Conservation (phyloP, 2,329 filamentous ascomycete species). For the Capronia epimyces region DNA sequence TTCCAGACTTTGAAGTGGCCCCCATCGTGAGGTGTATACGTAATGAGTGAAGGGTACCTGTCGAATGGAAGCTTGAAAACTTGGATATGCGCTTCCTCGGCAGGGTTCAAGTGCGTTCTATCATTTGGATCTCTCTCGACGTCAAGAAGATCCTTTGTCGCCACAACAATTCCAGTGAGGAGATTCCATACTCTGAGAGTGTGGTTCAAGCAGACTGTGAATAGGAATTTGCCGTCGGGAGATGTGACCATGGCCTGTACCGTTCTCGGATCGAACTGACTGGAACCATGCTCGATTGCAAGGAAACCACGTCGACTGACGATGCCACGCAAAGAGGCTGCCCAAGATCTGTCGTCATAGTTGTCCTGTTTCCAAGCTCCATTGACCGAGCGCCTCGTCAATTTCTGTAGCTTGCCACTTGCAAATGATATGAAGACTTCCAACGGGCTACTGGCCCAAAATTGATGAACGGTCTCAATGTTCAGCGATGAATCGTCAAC, state of each 20-base stretch:
- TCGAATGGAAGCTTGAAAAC: conserved; percentile 50
- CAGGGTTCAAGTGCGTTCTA: conserved; percentile 70
- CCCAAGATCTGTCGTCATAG: conserved; percentile 47
- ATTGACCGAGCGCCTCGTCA: conserved; percentile 57
- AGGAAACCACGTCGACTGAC: conserved; percentile 43
- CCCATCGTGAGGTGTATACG: conserved; percentile 79
- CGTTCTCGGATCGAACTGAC: conserved; percentile 40
- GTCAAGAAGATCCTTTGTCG: conserved; percentile 71
- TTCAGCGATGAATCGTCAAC: conserved; percentile 61
- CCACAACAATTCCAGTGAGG: conserved; percentile 69
- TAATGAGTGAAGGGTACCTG: conserved; percentile 51
- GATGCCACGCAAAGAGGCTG: conserved; percentile 44
- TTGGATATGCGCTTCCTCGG: conserved; percentile 69
- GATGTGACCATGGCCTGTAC: conserved; percentile 43
- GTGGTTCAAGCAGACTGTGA: conserved; percentile 86
- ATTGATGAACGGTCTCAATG: conserved; percentile 66
- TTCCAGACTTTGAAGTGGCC: conserved; percentile 96
- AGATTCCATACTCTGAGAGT: conserved; percentile 85
- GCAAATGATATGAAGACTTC: conserved; percentile 68
- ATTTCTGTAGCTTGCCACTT: conserved; percentile 52
- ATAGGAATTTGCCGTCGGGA: conserved; percentile 49
- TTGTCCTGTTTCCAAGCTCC: conserved; percentile 45
- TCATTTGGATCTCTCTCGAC: conserved; percentile 62
- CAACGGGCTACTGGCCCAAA: conserved; percentile 67
- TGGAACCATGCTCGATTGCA: conserved; percentile 40